phyloP scores from a whole-genome alignment of 2,329 filamentous ascomycete genomes.

The Aspergillus pseudotamarii region DNA sequence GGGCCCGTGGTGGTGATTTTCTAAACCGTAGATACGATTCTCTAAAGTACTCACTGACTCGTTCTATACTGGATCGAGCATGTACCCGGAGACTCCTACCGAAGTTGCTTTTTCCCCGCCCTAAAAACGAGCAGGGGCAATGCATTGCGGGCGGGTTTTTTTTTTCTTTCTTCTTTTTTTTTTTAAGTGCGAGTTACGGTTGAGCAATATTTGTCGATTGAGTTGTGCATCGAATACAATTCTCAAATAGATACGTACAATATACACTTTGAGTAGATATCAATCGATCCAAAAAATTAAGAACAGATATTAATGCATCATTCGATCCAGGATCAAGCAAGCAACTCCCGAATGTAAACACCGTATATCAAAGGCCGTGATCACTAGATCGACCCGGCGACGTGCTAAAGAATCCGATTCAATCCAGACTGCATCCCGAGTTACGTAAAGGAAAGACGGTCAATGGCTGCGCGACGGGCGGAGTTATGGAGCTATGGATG shows the following conservation, averaged over 20 bases:
- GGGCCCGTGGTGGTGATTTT: background rate
- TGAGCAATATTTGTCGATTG: background rate
- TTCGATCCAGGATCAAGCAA: background rate
- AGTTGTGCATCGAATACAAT: background rate
- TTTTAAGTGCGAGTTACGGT: background rate
- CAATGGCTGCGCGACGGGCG: constrained; percentile 12
- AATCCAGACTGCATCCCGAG: constrained; percentile 29
- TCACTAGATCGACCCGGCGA: constrained; percentile 5
- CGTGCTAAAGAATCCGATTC: constrained; percentile 2
- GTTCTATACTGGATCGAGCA: background rate
- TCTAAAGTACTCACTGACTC: background rate
- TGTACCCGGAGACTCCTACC: background rate
- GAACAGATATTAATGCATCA: background rate
- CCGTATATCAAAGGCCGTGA: background rate
- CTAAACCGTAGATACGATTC: background rate
- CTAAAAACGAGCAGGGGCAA: background rate
- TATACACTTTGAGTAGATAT: background rate
- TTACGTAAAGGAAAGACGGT: constrained; percentile 46
- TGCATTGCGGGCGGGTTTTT: background rate
- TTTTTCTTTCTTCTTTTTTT: no score
- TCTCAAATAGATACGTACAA: background rate
- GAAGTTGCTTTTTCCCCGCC: background rate
- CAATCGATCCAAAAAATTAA: background rate
- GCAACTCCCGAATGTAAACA: background rate
- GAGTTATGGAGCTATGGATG: constrained; percentile 10